phyloP scores from a whole-genome alignment of 306 rosid genomes.

The Datisca glomerata region DNA sequence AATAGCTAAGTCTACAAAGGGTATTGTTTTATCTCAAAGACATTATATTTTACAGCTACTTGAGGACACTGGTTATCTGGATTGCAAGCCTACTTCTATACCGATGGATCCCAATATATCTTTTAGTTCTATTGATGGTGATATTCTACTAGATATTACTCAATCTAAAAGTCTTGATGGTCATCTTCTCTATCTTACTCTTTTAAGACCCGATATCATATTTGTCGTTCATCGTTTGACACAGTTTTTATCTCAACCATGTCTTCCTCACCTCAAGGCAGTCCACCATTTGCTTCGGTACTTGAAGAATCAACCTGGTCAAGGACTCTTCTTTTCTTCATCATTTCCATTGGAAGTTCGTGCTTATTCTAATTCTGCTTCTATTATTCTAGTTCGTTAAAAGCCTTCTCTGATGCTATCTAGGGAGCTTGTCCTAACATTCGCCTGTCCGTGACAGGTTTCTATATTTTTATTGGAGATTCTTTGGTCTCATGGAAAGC shows the following conservation, averaged over 20 bases:
- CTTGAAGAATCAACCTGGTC: background rate
- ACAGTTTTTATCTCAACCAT: no score
- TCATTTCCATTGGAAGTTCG: background rate
- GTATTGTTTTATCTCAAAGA: background rate
- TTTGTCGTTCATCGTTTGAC: no score
- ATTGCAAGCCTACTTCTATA: background rate
- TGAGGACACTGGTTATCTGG: background rate
- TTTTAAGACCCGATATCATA: background rate
- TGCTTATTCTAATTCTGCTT: background rate
- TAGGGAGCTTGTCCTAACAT: no score
- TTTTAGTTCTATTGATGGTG: background rate
- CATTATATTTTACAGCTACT: background rate
- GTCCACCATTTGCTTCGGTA: no score
- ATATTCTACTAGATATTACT: background rate
- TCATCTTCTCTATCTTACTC: background rate
- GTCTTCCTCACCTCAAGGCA: background rate
- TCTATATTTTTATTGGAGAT: no score
- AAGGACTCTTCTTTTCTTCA: background rate
- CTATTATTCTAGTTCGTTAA: no score
- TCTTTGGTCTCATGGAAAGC: no score
- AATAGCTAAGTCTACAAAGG: background rate
- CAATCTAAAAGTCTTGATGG: background rate
- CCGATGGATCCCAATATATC: background rate
- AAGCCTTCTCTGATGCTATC: no score
- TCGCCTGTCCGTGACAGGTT: no score